Evolutionary conservation across 2,329 filamentous ascomycete genomes (phyloP), one percentile per base, ranked within the genome.

Genomic region (Fusarium bactridioides): DNA sequence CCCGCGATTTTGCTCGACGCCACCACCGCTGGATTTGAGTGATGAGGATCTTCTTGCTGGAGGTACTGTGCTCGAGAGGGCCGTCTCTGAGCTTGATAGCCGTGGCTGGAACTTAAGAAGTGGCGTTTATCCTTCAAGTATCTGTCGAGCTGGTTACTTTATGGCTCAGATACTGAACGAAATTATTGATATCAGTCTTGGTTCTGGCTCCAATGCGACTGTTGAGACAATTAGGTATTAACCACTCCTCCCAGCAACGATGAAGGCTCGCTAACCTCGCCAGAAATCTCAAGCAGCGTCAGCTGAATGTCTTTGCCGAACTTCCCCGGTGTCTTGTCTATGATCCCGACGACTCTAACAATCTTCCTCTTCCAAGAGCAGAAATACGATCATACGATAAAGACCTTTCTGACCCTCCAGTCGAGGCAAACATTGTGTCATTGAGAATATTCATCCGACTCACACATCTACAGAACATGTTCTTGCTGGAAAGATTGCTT

Each of bases 171-270:
- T 67, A 19, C 27, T 67, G 2, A 38, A 43, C 7, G 55, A 67
- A 2, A 62, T 67, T 0, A 45, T 67, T 1, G 23, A 47, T 6
- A 55, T 67, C 1, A 37, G 63, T 16, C 15, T 67, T 6, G 41
- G 25, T 3, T 48, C 47, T 1, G 47, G 21, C 0, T 54, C 64
- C 3, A 61, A 43, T 7, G 25, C 47, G 3, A 67, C 41, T 4
- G 10, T 50, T 8, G 64, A 62, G 7, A 55, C 47, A 4, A 12
- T 67, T 2, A 67, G 47, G 64, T 67, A 48, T 16, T 0, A 0
- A 5, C 0, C 1, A 1, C 3, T 1, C 16, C 4, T 18, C 10
- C 2, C 0, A 8, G 1, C 1, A n/a, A 1, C 2, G 5, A 2
- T 0, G 4, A 19, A 11, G 1, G 7, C 3, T 2, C 8, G 12